Base-by-base conservation (phyloP, 768 basidiomycete species). In the Suillus spraguei region DNA sequence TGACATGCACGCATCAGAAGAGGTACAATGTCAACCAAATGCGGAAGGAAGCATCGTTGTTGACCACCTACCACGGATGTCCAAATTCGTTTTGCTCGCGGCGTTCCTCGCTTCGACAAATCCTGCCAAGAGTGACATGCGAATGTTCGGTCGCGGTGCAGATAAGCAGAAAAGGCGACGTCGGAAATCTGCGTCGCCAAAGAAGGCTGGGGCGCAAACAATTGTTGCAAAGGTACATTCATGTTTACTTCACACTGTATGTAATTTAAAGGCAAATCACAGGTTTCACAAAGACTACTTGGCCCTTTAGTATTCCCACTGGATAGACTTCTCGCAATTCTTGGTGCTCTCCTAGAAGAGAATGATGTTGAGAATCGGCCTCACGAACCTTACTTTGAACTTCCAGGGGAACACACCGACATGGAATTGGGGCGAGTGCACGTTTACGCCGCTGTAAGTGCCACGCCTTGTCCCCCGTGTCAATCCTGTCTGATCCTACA, bases 31-130 rank as follows among this genome's bases (percentile, higher is more conserved):
- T 17, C 61, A 62, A 59, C 42, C 56, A 17, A 36, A 61, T 44
- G 28, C 24, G 1, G 24, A 59, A 11, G 38, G 64, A 4, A 39
- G n/a, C 35, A 59, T 68, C 50, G 71, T 68, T 33, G 70, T 79
- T 17, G 71, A 72, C 5, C 74, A 78, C 22, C 78, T 90, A 41
- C 87, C 89, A 2, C 82, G 84, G 5, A 85, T 91, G 81, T 86
- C 87, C 24, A 90, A 90, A 69, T 94, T 87, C 68, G 80, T 95
- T 28, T 76, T 95, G 5, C 73, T 95, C 4, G 90, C 92, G 0
- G 85, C 88, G 1, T 97, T 88, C 70, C 76, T 95, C 46, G 92
- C 94, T 6, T 93, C 92, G 47, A 90, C 89, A 47, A 97, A 97
- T 69, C 94, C 95, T 2, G 74, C 87, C 0, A 89, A 87, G 69